phyloP scores from a whole-genome alignment of 495 filamentous ascomycete species.

The Pyrenula massariospora region DNA sequence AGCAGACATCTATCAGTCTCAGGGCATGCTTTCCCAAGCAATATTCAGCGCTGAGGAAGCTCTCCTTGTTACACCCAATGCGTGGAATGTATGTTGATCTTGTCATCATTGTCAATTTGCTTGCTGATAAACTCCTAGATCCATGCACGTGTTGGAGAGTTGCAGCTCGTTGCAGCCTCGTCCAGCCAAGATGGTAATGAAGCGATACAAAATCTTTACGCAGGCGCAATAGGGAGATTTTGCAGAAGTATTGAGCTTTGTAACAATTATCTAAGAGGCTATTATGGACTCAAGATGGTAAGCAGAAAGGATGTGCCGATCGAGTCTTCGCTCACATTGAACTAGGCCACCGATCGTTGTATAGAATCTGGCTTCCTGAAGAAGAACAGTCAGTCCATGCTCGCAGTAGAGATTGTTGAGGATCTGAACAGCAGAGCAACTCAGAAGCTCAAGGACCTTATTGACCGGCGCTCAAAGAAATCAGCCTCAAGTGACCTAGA shows the following conservation, averaged over 20 bases:
- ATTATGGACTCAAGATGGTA: slow-evolving; percentile 81
- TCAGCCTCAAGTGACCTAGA: slow-evolving; percentile 56
- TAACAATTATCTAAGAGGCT: slow-evolving; percentile 81
- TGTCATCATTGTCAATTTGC: slow-evolving; percentile 1
- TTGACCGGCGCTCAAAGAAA: slow-evolving; percentile 38
- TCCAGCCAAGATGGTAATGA: slow-evolving; percentile 27
- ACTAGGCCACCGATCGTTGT: not conserved
- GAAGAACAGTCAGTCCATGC: slow-evolving; percentile 3
- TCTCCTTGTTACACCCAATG: slow-evolving; percentile 75
- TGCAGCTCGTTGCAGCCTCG: slow-evolving; percentile 57
- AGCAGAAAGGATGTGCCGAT: slow-evolving; percentile 5
- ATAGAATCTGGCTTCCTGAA: not conserved
- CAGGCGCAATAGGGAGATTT: slow-evolving; percentile 69
- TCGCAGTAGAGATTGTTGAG: slow-evolving; percentile 40
- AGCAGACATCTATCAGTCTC: slow-evolving; percentile 67
- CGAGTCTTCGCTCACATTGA: not conserved
- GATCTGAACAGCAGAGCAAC: slow-evolving; percentile 63
- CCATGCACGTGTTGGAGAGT: slow-evolving; percentile 78
- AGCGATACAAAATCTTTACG: slow-evolving; percentile 36
- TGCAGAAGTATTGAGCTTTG: slow-evolving; percentile 87
- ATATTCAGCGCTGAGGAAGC: slow-evolving; percentile 87
- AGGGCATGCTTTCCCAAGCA: slow-evolving; percentile 68
- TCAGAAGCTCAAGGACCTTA: slow-evolving; percentile 62
- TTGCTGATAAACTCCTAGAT: slow-evolving; percentile 38
- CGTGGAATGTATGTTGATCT: slow-evolving; percentile 69